Base-by-base conservation (phyloP, 169 alveolate genomes). In the Plasmodium sp. region DNA sequence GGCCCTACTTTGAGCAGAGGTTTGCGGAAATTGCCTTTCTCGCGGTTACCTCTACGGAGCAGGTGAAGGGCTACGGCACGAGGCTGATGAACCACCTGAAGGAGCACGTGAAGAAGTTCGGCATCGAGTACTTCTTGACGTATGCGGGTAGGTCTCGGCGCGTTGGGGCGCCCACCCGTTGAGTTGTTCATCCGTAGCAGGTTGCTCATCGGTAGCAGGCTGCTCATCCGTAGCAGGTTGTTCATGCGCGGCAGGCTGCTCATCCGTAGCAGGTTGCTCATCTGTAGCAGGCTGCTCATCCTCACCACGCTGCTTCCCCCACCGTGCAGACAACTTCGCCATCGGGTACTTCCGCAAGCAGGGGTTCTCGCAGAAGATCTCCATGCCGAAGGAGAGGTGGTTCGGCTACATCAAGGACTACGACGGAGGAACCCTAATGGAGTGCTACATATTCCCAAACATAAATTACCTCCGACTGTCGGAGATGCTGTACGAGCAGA, bases 371-470 rank as follows among this genome's bases (percentile, higher is more conserved):
- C 98, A 98, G 85, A 98, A 98, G 39, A 98, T 98, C 31, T 97
- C 99, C 72, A 98, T 99, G 99, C 99, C 99, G 16, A 96, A 97
- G 77, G 99, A 98, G 58, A 97, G 99, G 71, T 99, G 99, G 99
- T 97, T 98, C 84, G 99, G 99, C 34, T 99, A 98, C 96, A 99
- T 99, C 67, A 99, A 99, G 94, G 99, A 99, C 93, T 99, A 99
- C 96, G 99, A 99, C 93, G 99, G 99, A 41, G 99, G 99, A n/a
- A 99, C 99, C n/a, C 95, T 99, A 74, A 99, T 99, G 99, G 99
- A 99, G 75, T 99, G 99, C 96, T 97, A 98, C 80, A 97, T 99
- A 3, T 97, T 98, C 75, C 98, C 98, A 31, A 97, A 97, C 58
- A 98, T 99, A 72, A 99, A 99, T 95, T 99, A 99, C 91, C 96